Base-by-base conservation (phyloP, 1,284 basidiomycete genomes). In the Puccinia triticina region DNA sequence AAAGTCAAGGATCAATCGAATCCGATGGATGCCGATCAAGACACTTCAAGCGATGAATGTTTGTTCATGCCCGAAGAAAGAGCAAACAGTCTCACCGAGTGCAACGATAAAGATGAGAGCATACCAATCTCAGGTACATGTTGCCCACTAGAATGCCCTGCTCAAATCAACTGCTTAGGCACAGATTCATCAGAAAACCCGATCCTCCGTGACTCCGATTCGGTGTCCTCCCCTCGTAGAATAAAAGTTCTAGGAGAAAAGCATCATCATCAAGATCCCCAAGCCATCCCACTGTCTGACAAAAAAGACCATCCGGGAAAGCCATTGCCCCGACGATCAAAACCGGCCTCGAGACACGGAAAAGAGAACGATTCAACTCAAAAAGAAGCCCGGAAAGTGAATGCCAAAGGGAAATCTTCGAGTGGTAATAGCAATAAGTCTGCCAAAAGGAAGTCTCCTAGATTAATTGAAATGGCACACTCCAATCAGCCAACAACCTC, bases 361-460 rank as follows among this genome's bases (percentile, higher is more conserved):
- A 73, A 53, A 55, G 50, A 73, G n/a, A 73, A 34, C 21, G 50
- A 73, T 34, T 55, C 2, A 1, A 32, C 5, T 40, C 48, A 12
- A 55, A 73, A 73, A 43, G n/a, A 57, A 61, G 1, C 32, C 37
- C 59, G 43, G 14, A 37, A 23, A 40, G 2, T 29, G 34, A 59
- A 26, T 16, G 5, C 37, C 0, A 59, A 46, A 57, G 37, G n/a
- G 53, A 57, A 61, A 40, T 29, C 73, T 23, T 14, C n/a, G 3
- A 37, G 37, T n/a, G 29, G 8, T n/a, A 16, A n/a, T n/a, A 29
- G 8, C 12, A 16, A 59, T 43, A 75, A 75, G 18, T 57, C 73
- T 26, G 55, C 61, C 12, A 75, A 75, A 75, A 75, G 73, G 34
- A 75, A 59, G 61, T 75, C 73, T 55, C 73, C 73, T 46, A 5